Percentiles rank a stretch among this genome's conserved stretches.
These are phyloP conservation scores for Lyophyllum atratum DNA, from an alignment of 768 basidiomycete species.

Conservation along the genomic window DNA sequence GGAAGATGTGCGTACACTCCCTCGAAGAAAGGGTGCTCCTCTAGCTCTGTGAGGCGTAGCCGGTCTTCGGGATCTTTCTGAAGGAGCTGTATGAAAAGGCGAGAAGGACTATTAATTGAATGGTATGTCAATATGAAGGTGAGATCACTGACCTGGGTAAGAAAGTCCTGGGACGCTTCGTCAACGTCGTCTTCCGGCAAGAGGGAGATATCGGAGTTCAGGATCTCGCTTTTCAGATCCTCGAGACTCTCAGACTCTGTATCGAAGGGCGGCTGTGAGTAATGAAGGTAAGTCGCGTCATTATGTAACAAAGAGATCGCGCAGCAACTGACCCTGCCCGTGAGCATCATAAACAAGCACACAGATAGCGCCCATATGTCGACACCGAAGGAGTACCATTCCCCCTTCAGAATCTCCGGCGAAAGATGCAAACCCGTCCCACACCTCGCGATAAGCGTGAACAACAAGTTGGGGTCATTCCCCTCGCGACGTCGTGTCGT, in stretches of 20 bases:
- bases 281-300: background rate
- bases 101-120: background rate
- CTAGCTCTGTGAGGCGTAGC: constrained; percentile 3
- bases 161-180: constrained; percentile 2
- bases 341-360: constrained; percentile 14
- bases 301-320: background rate
- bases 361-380: constrained; percentile 16
- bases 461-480: constrained; percentile 1
- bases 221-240: constrained; percentile 1
- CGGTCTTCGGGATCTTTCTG: constrained; percentile 13
- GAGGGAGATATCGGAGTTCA: constrained; percentile 3
- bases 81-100: constrained; percentile 5
- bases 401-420: constrained; percentile 11
- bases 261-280: constrained; percentile 10
- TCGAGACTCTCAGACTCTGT: constrained; percentile 1
- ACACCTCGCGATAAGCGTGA: background rate
- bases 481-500: background rate
- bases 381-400: constrained; percentile 13
- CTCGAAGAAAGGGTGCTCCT: constrained; percentile 10
- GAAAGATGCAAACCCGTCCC: constrained; percentile 13
- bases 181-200: constrained; percentile 1
- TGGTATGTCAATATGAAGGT: background rate
- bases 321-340: constrained; percentile 11
- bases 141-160: constrained; percentile 3
- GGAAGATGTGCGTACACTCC: constrained; percentile 6